These are phyloP conservation scores for Nicotiana knightiana DNA, from an alignment of 257 asterid genomes.

Conservation along the genomic window DNA sequence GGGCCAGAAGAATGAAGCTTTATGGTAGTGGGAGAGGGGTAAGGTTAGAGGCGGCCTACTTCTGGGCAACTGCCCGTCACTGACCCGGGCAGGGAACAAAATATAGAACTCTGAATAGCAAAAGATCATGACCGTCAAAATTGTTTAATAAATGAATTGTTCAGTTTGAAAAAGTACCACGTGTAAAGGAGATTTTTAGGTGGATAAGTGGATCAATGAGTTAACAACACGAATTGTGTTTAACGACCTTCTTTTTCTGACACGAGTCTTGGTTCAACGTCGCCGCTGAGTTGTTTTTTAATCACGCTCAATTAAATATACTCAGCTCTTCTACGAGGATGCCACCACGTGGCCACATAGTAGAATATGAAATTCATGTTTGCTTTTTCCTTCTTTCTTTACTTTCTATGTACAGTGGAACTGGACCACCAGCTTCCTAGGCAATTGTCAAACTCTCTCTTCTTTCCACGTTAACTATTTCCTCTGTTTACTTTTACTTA, in stretches of 20 bases:
- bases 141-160: not conserved
- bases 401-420: not conserved
- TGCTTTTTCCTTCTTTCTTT: constrained; percentile 10
- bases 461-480: not conserved
- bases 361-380: constrained; percentile 32
- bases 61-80: constrained; percentile 71
- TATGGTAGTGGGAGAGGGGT: constrained; percentile 11
- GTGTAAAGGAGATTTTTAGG: constrained; percentile 19
- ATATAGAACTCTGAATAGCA: constrained; percentile 37
- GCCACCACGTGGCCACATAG: constrained; percentile 61
- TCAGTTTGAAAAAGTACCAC: constrained; percentile 23
- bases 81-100: not conserved
- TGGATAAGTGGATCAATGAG: constrained; percentile 40
- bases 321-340: constrained; percentile 23
- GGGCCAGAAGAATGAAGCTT: constrained; percentile 13
- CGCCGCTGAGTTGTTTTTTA: constrained; percentile 27
- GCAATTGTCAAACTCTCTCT: not conserved
- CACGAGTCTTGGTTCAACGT: constrained; percentile 50
- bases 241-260: constrained; percentile 39
- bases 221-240: constrained; percentile 21
- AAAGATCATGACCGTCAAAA: constrained; percentile 29
- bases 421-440: constrained; percentile 14
- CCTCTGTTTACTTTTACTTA: no score
- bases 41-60: constrained; percentile 16
- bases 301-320: not conserved